A percentile compares a stretch with the other conserved stretches of the same genome.
Evolutionary conservation across 2,329 filamentous ascomycete genomes (phyloP).

Genomic region (Elsinoe ampelina): DNA sequence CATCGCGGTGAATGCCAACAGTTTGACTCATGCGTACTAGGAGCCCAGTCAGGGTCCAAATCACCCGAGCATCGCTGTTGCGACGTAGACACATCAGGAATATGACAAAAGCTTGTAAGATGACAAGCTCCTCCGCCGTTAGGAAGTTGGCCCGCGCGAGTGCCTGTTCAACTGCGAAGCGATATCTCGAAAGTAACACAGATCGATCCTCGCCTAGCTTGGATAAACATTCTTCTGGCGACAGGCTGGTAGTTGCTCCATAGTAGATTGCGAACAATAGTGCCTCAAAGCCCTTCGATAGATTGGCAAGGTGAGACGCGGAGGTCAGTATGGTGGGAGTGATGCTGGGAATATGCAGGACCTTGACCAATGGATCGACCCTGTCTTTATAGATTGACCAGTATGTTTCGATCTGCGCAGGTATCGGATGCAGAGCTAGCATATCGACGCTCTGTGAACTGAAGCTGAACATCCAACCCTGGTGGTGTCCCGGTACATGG

Average conservation of each 20-base stretch:
- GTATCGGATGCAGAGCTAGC: conserved; percentile 53
- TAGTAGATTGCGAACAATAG: conserved; percentile 56
- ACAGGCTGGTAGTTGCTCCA: conserved; percentile 45
- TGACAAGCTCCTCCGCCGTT: conserved; percentile 51
- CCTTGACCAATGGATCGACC: conserved; percentile 62
- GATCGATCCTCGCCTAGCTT: conserved; percentile 45
- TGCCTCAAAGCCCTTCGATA: conserved; percentile 50
- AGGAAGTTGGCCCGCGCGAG: conserved; percentile 54
- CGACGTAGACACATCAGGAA: conserved; percentile 50
- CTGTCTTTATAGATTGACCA: conserved; percentile 66
- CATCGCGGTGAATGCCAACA: conserved; percentile 52
- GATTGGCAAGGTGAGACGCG: conserved; percentile 48
- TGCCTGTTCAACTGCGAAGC: conserved; percentile 55
- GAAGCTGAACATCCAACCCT: conserved; percentile 65
- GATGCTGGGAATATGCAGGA: conserved; percentile 60
- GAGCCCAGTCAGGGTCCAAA: conserved; percentile 52
- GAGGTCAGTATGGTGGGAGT: conserved; percentile 53
- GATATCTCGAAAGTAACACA: conserved; percentile 45
- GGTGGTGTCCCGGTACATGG: conserved; percentile 45
- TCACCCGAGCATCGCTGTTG: conserved; percentile 41
- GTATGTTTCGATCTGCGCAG: conserved; percentile 55
- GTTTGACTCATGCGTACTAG: conserved; percentile 51
- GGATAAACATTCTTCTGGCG: conserved; percentile 37
- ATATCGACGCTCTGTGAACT: conserved; percentile 62
- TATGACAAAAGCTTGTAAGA: conserved; percentile 53